phyloP scores from a whole-genome alignment of 768 basidiomycete genomes.

The Phlebiopsis flavidoalba region DNA sequence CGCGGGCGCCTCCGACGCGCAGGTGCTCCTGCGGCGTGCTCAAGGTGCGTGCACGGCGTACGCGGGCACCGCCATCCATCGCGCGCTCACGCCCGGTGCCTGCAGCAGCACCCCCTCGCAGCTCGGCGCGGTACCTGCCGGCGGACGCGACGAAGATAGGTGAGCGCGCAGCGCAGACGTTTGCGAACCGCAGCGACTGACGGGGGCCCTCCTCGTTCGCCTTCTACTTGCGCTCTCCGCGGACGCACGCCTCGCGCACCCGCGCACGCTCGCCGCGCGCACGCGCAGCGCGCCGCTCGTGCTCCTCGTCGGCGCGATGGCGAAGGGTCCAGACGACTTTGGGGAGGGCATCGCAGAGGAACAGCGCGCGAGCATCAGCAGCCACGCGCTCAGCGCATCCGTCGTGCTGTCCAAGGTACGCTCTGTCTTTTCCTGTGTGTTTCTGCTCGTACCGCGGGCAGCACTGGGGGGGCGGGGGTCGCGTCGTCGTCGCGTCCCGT shows the following conservation, averaged over 20 bases:
- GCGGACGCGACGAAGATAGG: conserved; percentile 93
- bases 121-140: conserved; percentile 91
- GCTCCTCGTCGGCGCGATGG: conserved; percentile 98
- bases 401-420: conserved; percentile 93
- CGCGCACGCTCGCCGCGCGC: conserved; percentile 80
- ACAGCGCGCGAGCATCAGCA: conserved; percentile 84
- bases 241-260: conserved; percentile 73
- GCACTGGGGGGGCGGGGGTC: too few species aligned
- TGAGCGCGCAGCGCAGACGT: conserved; percentile 38
- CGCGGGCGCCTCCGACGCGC: conserved; percentile 92
- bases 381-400: conserved; percentile 86
- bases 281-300: conserved; percentile 81
- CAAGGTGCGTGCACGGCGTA: conserved; percentile 50
- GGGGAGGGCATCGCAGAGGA: conserved; percentile 91
- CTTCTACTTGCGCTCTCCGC: conserved; percentile 82
- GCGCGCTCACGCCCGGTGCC: neutral
- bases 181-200: neutral
- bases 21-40: conserved; percentile 95
- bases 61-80: neutral
- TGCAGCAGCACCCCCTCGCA: conserved; percentile 78
- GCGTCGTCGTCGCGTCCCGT: too few species aligned
- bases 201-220: neutral
- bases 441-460: neutral
- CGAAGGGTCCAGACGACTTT: conserved; percentile 92
- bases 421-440: neutral